Evolutionary conservation across 257 asterid genomes (phyloP).

Genomic region (Nicotiana tomentosiformis): DNA sequence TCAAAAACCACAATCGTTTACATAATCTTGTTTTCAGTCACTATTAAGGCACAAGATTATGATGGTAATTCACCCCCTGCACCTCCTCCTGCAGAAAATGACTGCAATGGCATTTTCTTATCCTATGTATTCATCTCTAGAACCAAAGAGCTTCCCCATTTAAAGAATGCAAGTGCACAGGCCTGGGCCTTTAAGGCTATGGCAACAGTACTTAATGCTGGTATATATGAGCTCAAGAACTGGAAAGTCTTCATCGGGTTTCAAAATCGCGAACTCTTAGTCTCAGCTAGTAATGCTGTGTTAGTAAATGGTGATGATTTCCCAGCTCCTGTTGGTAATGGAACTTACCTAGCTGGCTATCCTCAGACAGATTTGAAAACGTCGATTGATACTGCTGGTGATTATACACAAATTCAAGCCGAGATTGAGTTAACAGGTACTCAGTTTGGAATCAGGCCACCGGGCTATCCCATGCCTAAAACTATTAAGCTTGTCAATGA

Average conservation of each 20-base stretch:
- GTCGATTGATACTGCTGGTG: constrained; percentile 84
- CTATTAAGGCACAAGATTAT: constrained; percentile 20
- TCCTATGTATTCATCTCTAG: constrained; percentile 27
- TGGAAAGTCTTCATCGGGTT: constrained; percentile 40
- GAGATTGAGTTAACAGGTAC: constrained; percentile 61
- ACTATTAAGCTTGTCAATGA: constrained; percentile 56
- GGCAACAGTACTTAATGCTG: constrained; percentile 35
- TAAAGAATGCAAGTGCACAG: constrained; percentile 42
- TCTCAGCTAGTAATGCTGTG: constrained; percentile 30
- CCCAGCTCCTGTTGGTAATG: constrained; percentile 43
- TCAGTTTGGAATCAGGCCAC: constrained; percentile 47
- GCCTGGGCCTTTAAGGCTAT: constrained; percentile 43
- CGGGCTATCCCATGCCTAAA: constrained; percentile 70
- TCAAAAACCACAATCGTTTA: constrained; percentile 7
- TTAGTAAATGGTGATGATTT: constrained; percentile 20
- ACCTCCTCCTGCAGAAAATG: constrained; percentile 18
- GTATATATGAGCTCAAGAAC: constrained; percentile 30
- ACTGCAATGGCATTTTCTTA: constrained; percentile 38
- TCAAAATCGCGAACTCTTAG: constrained; percentile 34
- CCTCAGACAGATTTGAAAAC: constrained; percentile 74
- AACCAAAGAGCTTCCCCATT: constrained; percentile 25
- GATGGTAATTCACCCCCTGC: background rate
- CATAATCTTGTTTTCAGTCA: constrained; percentile 7
- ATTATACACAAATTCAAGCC: constrained; percentile 52
- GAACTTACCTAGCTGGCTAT: constrained; percentile 55